Evolutionary conservation across 164 flowering plant genomes (phyloP).

Genomic region (Sedum album): DNA sequence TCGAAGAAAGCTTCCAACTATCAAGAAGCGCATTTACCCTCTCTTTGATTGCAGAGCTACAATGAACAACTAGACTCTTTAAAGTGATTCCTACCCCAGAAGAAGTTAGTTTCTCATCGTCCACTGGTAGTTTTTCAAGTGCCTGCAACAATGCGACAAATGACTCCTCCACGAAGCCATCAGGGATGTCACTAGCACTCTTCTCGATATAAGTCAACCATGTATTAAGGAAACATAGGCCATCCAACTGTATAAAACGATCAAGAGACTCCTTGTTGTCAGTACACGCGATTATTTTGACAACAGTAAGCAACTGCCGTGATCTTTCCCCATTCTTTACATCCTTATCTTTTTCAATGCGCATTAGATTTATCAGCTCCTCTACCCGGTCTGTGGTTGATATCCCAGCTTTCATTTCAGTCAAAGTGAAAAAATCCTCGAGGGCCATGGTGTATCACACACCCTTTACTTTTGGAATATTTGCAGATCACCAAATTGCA

Average conservation of each 20-base stretch:
- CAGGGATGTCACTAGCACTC: slow-evolving; percentile 28
- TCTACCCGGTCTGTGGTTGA: slow-evolving; percentile 62
- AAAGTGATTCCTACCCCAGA: slow-evolving; percentile 55
- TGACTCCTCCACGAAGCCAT: slow-evolving; percentile 50
- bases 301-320: slow-evolving; percentile 83
- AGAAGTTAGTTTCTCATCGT: slow-evolving; percentile 29
- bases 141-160: slow-evolving; percentile 49
- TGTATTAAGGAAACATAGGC: slow-evolving; percentile 45
- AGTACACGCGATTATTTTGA: slow-evolving; percentile 60
- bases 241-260: slow-evolving; percentile 62
- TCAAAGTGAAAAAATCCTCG: slow-evolving; percentile 74
- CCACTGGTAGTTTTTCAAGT: slow-evolving; percentile 58
- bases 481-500: background rate
- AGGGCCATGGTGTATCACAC: slow-evolving; percentile 41
- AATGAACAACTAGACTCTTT: slow-evolving; percentile 41
- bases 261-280: slow-evolving; percentile 67
- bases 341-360: slow-evolving; percentile 40
- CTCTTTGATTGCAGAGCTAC: slow-evolving; percentile 47
- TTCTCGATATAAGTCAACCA: slow-evolving; percentile 74
- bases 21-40: slow-evolving; percentile 28
- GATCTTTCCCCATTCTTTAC: slow-evolving; percentile 60
- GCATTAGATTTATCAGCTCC: slow-evolving; percentile 61
- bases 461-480: background rate
- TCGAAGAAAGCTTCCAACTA: slow-evolving; percentile 15
- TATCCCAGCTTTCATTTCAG: slow-evolving; percentile 88